Evolutionary conservation across 2,329 filamentous ascomycete genomes (phyloP).

Genomic region (Parastagonospora avenae): DNA sequence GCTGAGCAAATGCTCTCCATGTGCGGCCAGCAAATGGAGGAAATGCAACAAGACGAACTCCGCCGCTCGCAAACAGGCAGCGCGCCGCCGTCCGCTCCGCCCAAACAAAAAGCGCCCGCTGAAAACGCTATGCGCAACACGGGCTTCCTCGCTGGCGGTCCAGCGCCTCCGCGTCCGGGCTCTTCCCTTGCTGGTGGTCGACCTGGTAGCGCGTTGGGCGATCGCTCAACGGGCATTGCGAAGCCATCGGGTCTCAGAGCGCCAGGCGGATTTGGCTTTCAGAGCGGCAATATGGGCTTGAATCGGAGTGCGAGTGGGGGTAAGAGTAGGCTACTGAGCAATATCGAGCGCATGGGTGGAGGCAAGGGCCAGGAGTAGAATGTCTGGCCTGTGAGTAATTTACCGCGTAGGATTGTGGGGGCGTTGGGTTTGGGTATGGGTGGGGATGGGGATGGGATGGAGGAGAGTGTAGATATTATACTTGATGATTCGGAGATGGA

Average conservation of each 20-base stretch:
- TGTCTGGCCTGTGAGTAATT: background rate
- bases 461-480: too few relatives aligned
- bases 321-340: conserved; percentile 79
- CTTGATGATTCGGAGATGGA: too few relatives aligned
- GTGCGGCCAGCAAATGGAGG: conserved; percentile 53
- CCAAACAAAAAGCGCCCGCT: conserved; percentile 18
- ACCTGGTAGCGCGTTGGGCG: conserved; percentile 31
- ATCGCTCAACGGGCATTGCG: conserved; percentile 31
- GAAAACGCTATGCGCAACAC: conserved; percentile 37
- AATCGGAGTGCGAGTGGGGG: conserved; percentile 40
- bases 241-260: conserved; percentile 65
- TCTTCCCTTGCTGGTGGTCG: conserved; percentile 32
- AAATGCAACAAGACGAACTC: conserved; percentile 50
- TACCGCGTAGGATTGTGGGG: background rate
- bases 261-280: conserved; percentile 53
- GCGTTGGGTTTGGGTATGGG: background rate
- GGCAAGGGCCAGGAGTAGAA: conserved; percentile 28
- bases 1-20: conserved; percentile 85
- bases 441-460: background rate
- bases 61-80: conserved; percentile 56
- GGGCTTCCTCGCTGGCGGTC: conserved; percentile 36
- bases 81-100: conserved; percentile 18
- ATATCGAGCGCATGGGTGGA: conserved; percentile 85
- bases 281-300: conserved; percentile 35
- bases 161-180: conserved; percentile 29